Base-by-base conservation (phyloP, 164 flowering plant genomes). In the Chimonanthus salicifolius region DNA sequence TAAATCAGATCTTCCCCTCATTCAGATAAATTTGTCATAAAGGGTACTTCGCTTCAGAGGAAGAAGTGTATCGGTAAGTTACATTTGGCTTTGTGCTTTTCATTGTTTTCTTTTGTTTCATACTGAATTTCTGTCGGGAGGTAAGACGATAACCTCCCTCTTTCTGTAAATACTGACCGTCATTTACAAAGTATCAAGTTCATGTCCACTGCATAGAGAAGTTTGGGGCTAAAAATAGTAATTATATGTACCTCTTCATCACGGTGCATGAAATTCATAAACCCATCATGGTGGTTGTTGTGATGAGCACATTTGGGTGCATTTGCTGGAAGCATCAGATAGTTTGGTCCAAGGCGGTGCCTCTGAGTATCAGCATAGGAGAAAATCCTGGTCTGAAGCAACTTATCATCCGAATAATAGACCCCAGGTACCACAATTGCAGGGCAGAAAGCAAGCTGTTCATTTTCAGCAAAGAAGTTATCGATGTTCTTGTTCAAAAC, bases 181-280 rank as follows among this genome's bases (percentile, higher is more conserved):
- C 33, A 33, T 33, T 33, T 33, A 33, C 33, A 33, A 33, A 33
- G 33, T 33, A 33, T 33, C 0, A 33, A 33, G 33, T 1, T 33
- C 33, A 33, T 33, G 33, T 33, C 33, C 33, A 33, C 33, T 33
- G 33, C 33, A 33, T 33, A 33, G 33, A 33, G 33, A 33, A 33
- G 33, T 33, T 33, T 33, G 33, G 33, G 33, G 33, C 33, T 33
- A 33, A 15, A 54, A 54, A 45, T 44, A 46, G 10, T n/a, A 63
- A 45, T 33, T 33, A 33, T 33, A 33, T 33, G 33, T 87, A 94
- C 99, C 98, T 95, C 99, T 82, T 95, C 99, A 81, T 95, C 99
- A 74, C 99, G 81, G 81, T 93, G 97, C 97, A 93, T 90, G 86
- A 95, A 95, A 79, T 95, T 95, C 99, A 95, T 95, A 81, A 87